A percentile compares a stretch with the other conserved stretches of the same genome.
Evolutionary conservation across 805 yeast genomes (phyloP).

Genomic region (Saturnispora ahearnii): DNA sequence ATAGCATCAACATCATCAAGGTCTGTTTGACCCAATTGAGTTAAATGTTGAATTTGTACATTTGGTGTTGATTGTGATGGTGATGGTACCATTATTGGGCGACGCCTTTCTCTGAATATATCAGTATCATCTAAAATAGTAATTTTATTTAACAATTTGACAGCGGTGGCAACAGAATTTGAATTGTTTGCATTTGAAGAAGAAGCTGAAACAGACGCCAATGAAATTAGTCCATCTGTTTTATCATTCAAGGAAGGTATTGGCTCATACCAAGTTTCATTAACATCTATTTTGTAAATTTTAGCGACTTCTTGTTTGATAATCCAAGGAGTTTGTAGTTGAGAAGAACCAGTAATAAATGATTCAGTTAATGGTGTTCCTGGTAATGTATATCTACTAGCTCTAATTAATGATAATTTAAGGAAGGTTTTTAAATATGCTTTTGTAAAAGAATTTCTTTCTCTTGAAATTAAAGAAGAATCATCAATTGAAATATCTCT

Average conservation of each 20-base stretch:
- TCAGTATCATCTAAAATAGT: slow-evolving; percentile 6
- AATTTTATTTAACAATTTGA: background rate
- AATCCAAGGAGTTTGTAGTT: slow-evolving; percentile 68
- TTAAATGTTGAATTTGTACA: background rate
- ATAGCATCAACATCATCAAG: slow-evolving; percentile 14
- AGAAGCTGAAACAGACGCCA: background rate
- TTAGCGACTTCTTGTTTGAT: slow-evolving; percentile 70
- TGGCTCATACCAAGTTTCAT: slow-evolving; percentile 13
- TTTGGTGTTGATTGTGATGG: background rate
- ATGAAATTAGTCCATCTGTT: background rate
- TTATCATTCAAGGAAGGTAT: background rate
- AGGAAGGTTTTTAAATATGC: slow-evolving; percentile 84
- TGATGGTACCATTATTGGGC: slow-evolving; percentile 20
- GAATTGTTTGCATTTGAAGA: background rate
- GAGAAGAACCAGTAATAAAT: slow-evolving; percentile 3
- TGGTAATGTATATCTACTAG: slow-evolving; percentile 63
- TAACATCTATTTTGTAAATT: slow-evolving; percentile 55
- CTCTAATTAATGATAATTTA: slow-evolving; percentile 67
- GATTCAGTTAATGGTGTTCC: slow-evolving; percentile 5
- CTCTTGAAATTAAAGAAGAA: slow-evolving; percentile 58
- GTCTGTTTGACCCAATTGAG: slow-evolving; percentile 3
- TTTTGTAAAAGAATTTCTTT: slow-evolving; percentile 80
- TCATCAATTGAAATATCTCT: slow-evolving; percentile 62
- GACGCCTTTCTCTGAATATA: slow-evolving; percentile 10
- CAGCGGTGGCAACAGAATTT: background rate